Evolutionary conservation across 116 monocot species (phyloP).

Genomic region (Iris pallida): DNA sequence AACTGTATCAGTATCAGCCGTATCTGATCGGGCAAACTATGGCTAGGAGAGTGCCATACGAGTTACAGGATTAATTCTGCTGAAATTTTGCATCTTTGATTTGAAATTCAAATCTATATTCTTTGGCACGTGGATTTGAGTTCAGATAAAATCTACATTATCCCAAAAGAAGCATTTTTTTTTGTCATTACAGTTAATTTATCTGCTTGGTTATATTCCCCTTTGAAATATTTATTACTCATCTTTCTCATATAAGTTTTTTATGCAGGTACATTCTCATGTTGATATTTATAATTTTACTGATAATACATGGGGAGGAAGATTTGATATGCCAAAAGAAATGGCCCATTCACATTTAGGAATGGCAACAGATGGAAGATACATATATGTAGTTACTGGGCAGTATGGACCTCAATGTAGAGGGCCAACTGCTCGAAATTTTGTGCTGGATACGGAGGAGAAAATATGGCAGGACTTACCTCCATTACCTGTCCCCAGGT

Average conservation of each 20-base stretch:
- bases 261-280: constrained; percentile 84
- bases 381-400: constrained; percentile 82
- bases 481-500: constrained; percentile 80
- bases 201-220: no score
- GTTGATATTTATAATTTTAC: constrained; percentile 89
- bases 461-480: constrained; percentile 82
- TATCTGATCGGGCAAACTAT: no score
- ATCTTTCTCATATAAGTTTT: neutral
- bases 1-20: no score
- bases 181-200: no score
- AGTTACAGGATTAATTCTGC: no score
- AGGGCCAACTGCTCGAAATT: constrained; percentile 69
- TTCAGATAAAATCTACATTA: no score
- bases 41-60: no score
- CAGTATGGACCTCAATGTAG: constrained; percentile 97
- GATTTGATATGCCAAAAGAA: constrained; percentile 95
- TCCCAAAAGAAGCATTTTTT: no score
- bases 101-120: no score
- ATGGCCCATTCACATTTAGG: constrained; percentile 99
- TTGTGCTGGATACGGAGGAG: constrained; percentile 73
- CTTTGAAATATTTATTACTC: no score
- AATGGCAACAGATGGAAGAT: constrained; percentile 84
- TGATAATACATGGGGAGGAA: constrained; percentile 75
- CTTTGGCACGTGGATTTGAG: no score
- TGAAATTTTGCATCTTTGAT: no score